Conservation (phyloP, 805 yeast genomes). For the Phaffomyces antillensis region DNA sequence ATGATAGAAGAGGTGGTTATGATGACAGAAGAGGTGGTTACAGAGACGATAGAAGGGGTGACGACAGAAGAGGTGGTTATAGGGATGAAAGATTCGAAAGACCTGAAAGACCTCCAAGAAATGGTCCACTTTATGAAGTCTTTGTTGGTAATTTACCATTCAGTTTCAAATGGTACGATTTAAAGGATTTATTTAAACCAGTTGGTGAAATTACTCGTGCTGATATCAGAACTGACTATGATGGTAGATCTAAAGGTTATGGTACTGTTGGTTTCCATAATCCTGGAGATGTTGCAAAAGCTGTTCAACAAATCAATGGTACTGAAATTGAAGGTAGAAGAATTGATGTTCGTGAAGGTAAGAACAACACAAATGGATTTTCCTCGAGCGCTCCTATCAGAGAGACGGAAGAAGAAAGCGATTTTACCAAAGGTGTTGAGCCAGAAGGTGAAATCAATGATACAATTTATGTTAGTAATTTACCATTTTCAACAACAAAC, state of each 20-base stretch:
- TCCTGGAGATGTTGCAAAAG: slow-evolving; percentile 61
- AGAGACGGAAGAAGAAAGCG: slow-evolving; percentile 22
- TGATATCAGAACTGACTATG: slow-evolving; percentile 57
- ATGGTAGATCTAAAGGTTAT: slow-evolving; percentile 78
- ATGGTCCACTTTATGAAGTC: slow-evolving; percentile 39
- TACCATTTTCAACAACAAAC: slow-evolving; percentile 86
- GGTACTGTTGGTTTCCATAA: slow-evolving; percentile 72
- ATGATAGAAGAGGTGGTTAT: slow-evolving; percentile 9
- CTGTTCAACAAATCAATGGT: slow-evolving; percentile 65
- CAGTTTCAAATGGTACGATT: slow-evolving; percentile 74
- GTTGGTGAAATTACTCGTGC: slow-evolving; percentile 79
- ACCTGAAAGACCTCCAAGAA: slow-evolving; percentile 19
- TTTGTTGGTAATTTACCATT: slow-evolving; percentile 81
- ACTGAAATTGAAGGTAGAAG: slow-evolving; percentile 67
- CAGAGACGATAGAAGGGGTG: slow-evolving; percentile 14
- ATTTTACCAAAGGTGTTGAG: slow-evolving; percentile 58
- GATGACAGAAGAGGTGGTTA: slow-evolving; percentile 18
- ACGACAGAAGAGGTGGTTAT: slow-evolving; percentile 4
- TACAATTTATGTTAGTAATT: slow-evolving; percentile 62
- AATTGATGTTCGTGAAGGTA: slow-evolving; percentile 76
- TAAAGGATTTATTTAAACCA: slow-evolving; percentile 75
- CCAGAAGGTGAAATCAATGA: slow-evolving; percentile 57
- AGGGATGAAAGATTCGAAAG: slow-evolving; percentile 3
- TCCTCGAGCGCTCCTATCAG: neutral
- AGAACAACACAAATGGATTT: slow-evolving; percentile 19